Conservation (phyloP, 2,329 filamentous ascomycete genomes). For the Aspergillus novoparasiticus region DNA sequence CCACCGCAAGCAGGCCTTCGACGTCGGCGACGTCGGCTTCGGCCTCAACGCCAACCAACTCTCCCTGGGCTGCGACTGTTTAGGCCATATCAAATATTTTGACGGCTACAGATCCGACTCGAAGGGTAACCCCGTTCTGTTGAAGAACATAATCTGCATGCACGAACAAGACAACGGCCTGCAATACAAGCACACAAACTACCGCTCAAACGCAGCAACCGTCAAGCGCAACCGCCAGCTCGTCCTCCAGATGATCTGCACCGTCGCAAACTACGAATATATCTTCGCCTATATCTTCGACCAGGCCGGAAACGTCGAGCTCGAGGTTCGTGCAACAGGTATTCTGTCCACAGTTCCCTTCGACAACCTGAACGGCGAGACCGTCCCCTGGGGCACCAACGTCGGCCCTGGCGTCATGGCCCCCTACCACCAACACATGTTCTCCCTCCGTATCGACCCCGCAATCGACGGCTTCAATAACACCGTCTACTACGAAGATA, state of each 20-base stretch:
- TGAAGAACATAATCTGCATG: constrained; percentile 70
- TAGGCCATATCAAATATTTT: constrained; percentile 71
- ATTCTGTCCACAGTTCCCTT: constrained; percentile 70
- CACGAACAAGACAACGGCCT: constrained; percentile 72
- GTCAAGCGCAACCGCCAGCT: constrained; percentile 66
- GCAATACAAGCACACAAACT: constrained; percentile 73
- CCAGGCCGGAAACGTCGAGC: constrained; percentile 67
- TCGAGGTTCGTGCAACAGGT: constrained; percentile 70
- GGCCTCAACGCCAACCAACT: constrained; percentile 71
- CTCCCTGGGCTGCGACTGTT: constrained; percentile 69
- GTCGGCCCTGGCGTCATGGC: constrained; percentile 71
- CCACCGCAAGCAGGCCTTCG: constrained; percentile 71
- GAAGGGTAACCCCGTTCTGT: constrained; percentile 59
- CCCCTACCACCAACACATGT: constrained; percentile 75
- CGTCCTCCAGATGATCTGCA: constrained; percentile 71
- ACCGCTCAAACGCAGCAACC: constrained; percentile 65
- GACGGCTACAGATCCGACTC: constrained; percentile 60
- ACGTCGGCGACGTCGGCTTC: constrained; percentile 68
- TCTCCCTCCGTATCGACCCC: constrained; percentile 67
- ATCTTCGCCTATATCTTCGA: constrained; percentile 73
- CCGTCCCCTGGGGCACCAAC: constrained; percentile 68
- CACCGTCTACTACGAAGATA: constrained; percentile 60
- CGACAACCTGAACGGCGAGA: constrained; percentile 60
- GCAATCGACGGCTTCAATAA: constrained; percentile 61
- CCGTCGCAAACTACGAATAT: constrained; percentile 73